Evolutionary conservation across 1,139 yeast genomes (phyloP).

Genomic region (Magnusiomyces tetraspermus): DNA sequence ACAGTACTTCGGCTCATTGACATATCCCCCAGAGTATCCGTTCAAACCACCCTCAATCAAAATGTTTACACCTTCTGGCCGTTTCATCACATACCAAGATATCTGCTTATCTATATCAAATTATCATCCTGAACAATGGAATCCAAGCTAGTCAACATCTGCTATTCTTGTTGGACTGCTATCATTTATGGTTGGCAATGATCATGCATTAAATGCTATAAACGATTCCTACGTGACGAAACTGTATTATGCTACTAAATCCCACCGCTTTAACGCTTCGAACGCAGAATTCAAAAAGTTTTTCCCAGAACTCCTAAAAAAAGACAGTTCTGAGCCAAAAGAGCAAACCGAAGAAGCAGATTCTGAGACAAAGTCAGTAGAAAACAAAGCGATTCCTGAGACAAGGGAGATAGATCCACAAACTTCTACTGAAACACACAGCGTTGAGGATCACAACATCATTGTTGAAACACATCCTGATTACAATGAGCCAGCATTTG

Average conservation of each 20-base stretch:
- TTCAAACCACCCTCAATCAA: conserved; percentile 86
- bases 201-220: conserved; percentile 16
- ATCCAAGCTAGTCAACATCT: conserved; percentile 89
- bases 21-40: conserved; percentile 82
- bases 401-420: no score
- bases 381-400: no score
- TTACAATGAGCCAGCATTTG: no score
- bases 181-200: conserved; percentile 57
- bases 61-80: conserved; percentile 72
- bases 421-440: no score
- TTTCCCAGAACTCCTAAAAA: conserved; percentile 8
- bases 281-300: conserved; percentile 6
- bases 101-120: conserved; percentile 85
- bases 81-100: conserved; percentile 68
- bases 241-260: no score
- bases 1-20: conserved; percentile 78
- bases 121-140: conserved; percentile 90
- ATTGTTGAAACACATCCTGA: no score
- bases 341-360: no score
- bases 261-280: conserved; percentile 6
- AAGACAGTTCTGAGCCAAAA: no score
- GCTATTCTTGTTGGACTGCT: conserved; percentile 76
- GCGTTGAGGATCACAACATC: no score
- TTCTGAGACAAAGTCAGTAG: no score
- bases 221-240: conserved; percentile 3